phyloP scores from a whole-genome alignment of 495 filamentous ascomycete species.

The Aspergillus haitiensis region DNA sequence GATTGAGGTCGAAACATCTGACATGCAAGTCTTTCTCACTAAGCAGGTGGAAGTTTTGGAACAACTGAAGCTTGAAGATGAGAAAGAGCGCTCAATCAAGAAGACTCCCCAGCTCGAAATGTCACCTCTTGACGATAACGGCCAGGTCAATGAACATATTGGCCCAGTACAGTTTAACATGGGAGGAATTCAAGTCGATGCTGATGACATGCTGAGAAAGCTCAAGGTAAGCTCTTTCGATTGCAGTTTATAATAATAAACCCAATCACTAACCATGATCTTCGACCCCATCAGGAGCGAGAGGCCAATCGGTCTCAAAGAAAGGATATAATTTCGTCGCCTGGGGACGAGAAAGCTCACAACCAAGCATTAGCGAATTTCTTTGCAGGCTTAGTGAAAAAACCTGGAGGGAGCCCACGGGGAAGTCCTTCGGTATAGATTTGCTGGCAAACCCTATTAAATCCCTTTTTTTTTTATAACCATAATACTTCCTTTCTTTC shows the following conservation, averaged over 20 bases:
- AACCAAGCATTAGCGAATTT: conserved; percentile 68
- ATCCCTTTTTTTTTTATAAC: conserved; percentile 12
- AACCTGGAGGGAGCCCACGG: conserved; percentile 46
- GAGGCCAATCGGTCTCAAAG: conserved; percentile 55
- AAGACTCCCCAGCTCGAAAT: conserved; percentile 45
- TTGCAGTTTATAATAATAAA: background rate
- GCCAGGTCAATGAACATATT: conserved; percentile 81
- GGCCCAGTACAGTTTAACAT: conserved; percentile 97
- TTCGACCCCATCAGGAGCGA: conserved; percentile 43
- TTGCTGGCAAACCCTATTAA: conserved; percentile 7
- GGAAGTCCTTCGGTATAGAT: conserved; percentile 42
- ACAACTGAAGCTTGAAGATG: conserved; percentile 62
- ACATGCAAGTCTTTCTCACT: conserved; percentile 76
- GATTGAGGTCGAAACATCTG: conserved; percentile 68
- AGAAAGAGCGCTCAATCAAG: conserved; percentile 50
- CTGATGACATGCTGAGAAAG: conserved; percentile 89
- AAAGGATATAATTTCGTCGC: conserved; percentile 36
- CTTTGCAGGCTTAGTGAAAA: conserved; percentile 67
- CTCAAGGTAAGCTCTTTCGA: conserved; percentile 62
- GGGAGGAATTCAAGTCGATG: conserved; percentile 95
- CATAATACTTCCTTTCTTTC: background rate
- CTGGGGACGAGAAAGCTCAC: conserved; percentile 59
- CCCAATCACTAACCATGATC: conserved; percentile 19
- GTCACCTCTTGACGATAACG: conserved; percentile 51
- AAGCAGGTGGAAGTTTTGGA: conserved; percentile 74